Base-by-base conservation (phyloP, 495 filamentous ascomycete genomes). In the Hypomontagnella submonticulosa region DNA sequence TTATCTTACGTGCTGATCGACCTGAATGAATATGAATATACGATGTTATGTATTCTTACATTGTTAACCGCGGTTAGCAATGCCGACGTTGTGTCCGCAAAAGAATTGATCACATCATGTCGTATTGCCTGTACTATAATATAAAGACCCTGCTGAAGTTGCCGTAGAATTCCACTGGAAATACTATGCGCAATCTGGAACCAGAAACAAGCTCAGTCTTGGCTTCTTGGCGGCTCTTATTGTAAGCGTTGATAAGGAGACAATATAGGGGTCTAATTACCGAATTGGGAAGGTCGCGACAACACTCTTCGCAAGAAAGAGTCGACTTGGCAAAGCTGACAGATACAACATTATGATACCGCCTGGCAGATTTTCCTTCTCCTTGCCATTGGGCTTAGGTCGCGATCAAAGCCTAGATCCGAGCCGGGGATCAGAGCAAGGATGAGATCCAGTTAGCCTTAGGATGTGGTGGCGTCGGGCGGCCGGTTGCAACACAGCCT, bases 131-230 rank as follows among this genome's bases (percentile, higher is more conserved):
- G 55, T 52, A 48, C 10, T n/a, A 51, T 54, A 69, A 69, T 64
- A 69, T 69, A 69, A 60, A 64, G 23, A 50, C 59, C 48, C 50
- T 43, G 58, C 53, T 63, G 15, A 42, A 58, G 49, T 55, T 61
- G 66, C 55, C 66, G 60, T 48, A 13, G 20, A 41, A 58, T 48
- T 57, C 52, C 48, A 61, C 57, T 61, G 8, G 46, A 53, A 36
- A 58, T 61, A 56, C 49, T 64, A 61, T 63, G 51, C 16, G 46
- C 42, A 64, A 69, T 64, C 66, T 64, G 38, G 60, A 64, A 59
- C 60, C 33, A 64, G 56, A 69, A 64, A 69, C 66, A 64, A 64
- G 66, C 66, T 69, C 59, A 64, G 60, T 69, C 66, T 69, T 69
- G 66, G 66, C 66, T 54, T 53, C 58, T 67, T 62, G 64, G 64